Conservation (phyloP, 164 flowering plant genomes). For the Magnolia officinalis region DNA sequence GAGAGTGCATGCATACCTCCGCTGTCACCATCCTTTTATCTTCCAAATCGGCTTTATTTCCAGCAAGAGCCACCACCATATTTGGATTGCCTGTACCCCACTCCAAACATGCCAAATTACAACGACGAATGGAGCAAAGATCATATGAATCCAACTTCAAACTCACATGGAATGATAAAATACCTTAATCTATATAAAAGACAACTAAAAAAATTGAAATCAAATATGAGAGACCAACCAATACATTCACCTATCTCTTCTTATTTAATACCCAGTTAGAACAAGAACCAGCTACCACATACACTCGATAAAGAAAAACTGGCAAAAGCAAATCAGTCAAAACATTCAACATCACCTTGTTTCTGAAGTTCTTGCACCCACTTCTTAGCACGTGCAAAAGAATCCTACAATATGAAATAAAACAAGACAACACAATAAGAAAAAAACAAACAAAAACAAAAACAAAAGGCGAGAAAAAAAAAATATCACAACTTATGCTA, state of each 20-base stretch:
- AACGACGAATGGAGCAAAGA: background rate
- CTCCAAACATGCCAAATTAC: background rate
- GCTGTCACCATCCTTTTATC: constrained; percentile 63
- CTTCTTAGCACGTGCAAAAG: constrained; percentile 60
- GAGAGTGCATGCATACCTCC: constrained; percentile 22
- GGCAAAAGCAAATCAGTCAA: background rate
- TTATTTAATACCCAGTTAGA: background rate
- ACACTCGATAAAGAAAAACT: background rate
- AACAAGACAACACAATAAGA: background rate
- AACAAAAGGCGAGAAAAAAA: background rate
- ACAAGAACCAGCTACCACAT: background rate
- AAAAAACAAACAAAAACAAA: background rate
- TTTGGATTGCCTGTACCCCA: constrained; percentile 60
- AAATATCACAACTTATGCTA: background rate
- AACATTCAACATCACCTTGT: constrained; percentile 36
- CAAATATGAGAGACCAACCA: background rate
- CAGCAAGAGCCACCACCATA: constrained; percentile 92
- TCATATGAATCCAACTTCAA: background rate
- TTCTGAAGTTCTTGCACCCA: constrained; percentile 72
- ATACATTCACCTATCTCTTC: background rate
- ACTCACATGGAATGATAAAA: background rate
- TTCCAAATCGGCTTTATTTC: constrained; percentile 76
- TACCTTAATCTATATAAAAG: background rate
- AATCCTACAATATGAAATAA: constrained; percentile 33
- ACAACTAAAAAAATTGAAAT: background rate